Evolutionary conservation across 1,284 basidiomycete species (phyloP), one percentile per base, ranked within the genome.

Genomic region (Sporisorium graminicola): DNA sequence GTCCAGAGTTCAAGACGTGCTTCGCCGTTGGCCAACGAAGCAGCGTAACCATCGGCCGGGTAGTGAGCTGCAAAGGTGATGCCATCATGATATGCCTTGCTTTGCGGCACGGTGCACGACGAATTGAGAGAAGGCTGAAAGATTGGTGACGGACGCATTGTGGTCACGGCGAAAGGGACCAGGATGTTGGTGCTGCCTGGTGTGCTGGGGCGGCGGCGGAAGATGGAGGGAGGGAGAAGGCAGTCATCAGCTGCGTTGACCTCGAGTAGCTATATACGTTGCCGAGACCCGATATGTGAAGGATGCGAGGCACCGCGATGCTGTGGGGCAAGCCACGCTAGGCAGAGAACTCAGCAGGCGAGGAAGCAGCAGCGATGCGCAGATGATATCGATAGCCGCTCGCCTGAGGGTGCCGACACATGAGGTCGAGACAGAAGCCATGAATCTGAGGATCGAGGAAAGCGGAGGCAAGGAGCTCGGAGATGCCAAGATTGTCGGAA

Each of bases 1-100:
- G 70, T 72, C 70, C 70, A 72, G 14, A 72, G 64, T 55, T 72
- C 70, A 20, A 72, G 70, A 27, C 55, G 52, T 6, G 70, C 70
- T n/a, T 26, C 64, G 7, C 70, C 70, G 14, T 26, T 50, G 14
- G 64, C 63, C 37, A 72, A 31, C 9, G 64, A 63, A 3, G 58
- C 57, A 14, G 64, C 59, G 18, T 64, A 73, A 16, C 68, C 57
- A 20, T 65, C 70, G 1, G 57, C 57, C 8, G 65, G 65, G 20
- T 64, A 73, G 40, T 61, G 57, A 10, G 65, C 70, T 3, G 65
- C 55, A 50, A 73, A 73, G 29, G 47, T 60, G 47, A 73, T 31
- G 6, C 70, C 65, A 14, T 61, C 40, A 10, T 59, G 24, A 33
- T 51, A 56, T 4, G 65, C 70, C 27, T 43, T 27, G 16, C 35